These are phyloP conservation scores for Myriosclerotinia curreyana DNA, from an alignment of 2,329 filamentous ascomycete genomes.

Conservation along the genomic window DNA sequence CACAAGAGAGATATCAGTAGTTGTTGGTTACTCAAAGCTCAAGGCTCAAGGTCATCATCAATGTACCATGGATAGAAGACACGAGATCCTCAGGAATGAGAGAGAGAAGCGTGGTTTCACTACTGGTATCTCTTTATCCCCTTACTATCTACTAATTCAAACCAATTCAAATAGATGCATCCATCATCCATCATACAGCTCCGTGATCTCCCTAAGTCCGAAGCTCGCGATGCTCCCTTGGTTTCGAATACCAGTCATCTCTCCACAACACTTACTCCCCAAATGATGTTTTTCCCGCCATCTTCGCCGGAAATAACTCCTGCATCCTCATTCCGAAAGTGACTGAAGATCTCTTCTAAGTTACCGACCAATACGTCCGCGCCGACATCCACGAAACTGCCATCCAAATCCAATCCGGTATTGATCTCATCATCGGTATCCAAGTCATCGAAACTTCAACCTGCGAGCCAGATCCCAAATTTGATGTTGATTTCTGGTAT, in stretches of 20 bases:
- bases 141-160: not conserved
- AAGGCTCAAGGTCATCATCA: slow-evolving; percentile 40
- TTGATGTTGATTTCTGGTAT: slow-evolving; percentile 53
- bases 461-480: slow-evolving; percentile 49
- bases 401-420: slow-evolving; percentile 10
- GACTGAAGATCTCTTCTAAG: slow-evolving; percentile 44
- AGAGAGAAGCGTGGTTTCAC: slow-evolving; percentile 23
- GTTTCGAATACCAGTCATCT: slow-evolving; percentile 28
- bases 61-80: slow-evolving; percentile 19
- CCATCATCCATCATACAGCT: slow-evolving; percentile 25
- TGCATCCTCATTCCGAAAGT: slow-evolving; percentile 40
- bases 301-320: slow-evolving; percentile 33
- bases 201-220: slow-evolving; percentile 18
- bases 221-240: slow-evolving; percentile 21
- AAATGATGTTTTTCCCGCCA: slow-evolving; percentile 38
- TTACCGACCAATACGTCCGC: slow-evolving; percentile 51
- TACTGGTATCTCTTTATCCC: slow-evolving; percentile 1
- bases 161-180: slow-evolving; percentile 15
- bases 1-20: slow-evolving; percentile 21
- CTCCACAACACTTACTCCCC: slow-evolving; percentile 37
- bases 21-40: slow-evolving; percentile 31
- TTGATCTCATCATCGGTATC: slow-evolving; percentile 45
- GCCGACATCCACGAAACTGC: slow-evolving; percentile 43
- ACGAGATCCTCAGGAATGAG: slow-evolving; percentile 21
- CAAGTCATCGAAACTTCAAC: slow-evolving; percentile 55